Percentiles rank a stretch among this genome's conserved stretches.
Evolutionary conservation across 225 moss, liverwort and hornwort genomes (phyloP).

Genomic region (Marchantia polymorpha): DNA sequence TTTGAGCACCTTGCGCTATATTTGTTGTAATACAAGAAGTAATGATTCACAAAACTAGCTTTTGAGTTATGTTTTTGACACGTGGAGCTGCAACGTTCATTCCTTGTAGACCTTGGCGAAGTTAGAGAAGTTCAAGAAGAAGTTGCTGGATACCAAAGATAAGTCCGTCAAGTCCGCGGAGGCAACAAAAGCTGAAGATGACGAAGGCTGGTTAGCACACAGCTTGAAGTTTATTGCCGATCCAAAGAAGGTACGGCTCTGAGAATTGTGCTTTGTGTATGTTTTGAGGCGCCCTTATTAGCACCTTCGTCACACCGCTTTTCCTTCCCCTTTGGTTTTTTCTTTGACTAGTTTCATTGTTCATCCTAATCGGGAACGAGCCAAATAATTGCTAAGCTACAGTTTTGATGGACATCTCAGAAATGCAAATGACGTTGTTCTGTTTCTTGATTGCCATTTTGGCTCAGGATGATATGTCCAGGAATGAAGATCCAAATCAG

Average conservation of each 20-base stretch:
- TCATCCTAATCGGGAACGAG: not conserved
- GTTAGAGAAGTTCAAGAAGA: conserved; percentile 68
- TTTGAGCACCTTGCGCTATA: too few species aligned
- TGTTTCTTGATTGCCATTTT: not conserved
- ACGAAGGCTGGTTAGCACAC: conserved; percentile 71
- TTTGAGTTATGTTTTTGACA: not conserved
- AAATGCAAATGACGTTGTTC: too few species aligned
- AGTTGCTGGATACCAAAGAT: conserved; percentile 45
- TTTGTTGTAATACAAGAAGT: too few species aligned
- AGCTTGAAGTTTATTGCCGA: conserved; percentile 82
- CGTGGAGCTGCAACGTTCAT: not conserved
- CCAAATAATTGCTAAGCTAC: not conserved
- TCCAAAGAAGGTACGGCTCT: conserved; percentile 54
- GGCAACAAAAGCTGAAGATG: conserved; percentile 37
- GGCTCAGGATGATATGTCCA: conserved; percentile 82
- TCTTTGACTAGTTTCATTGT: not conserved
- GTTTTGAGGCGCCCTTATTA: not conserved
- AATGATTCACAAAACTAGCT: too few species aligned
- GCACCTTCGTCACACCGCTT: not conserved
- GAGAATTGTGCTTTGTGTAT: not conserved
- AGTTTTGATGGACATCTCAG: too few species aligned
- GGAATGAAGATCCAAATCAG: conserved; percentile 96
- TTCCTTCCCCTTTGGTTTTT: not conserved
- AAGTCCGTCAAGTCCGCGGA: conserved; percentile 15
- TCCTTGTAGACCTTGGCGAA: conserved; percentile 67